Evolutionary conservation across 2,329 filamentous ascomycete genomes (phyloP), one percentile per base, ranked within the genome.

Genomic region (Dactylonectria estremocensis): DNA sequence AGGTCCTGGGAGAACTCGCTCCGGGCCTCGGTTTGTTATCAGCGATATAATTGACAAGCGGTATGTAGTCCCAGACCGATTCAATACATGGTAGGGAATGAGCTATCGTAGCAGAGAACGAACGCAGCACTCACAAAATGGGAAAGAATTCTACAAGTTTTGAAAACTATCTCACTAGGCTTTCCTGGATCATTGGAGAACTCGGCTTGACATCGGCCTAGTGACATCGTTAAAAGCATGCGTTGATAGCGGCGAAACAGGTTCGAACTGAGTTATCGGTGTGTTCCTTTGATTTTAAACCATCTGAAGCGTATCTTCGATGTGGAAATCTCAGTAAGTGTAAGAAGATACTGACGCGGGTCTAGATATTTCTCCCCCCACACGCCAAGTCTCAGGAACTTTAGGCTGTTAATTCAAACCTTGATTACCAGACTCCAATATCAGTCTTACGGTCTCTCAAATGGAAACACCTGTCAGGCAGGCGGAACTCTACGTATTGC

Each of bases 21-120:
- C 72, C 70, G 72, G 28, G 24, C 63, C 63, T 76, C 73, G 73
- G 74, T 69, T 20, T 67, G 65, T 66, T 73, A 14, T 24, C 3
- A 72, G 73, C 73, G 74, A 76, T 52, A 50, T 37, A n/a, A n/a
- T n/a, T n/a, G n/a, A n/a, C n/a, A n/a, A n/a, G n/a, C n/a, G n/a
- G n/a, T n/a, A n/a, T n/a, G n/a, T n/a, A n/a, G n/a, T n/a, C 37
- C 46, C 33, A 20, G 37, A 60, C 56, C 68, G 64, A 67, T 56
- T 62, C 13, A 66, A 62, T 72, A 59, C 46, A 60, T 46, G 55
- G 62, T 63, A 64, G 37, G 40, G n/a, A 18, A 40, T 20, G 14
- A 46, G 48, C 16, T 14, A 37, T 64, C 37, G 31, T n/a, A 18
- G 50, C 56, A 31, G 43, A 48, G 16, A 33, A 37, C 16, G 6